Base-by-base conservation (phyloP, 1,284 basidiomycete genomes). In the Cryptococcus hybrid region DNA sequence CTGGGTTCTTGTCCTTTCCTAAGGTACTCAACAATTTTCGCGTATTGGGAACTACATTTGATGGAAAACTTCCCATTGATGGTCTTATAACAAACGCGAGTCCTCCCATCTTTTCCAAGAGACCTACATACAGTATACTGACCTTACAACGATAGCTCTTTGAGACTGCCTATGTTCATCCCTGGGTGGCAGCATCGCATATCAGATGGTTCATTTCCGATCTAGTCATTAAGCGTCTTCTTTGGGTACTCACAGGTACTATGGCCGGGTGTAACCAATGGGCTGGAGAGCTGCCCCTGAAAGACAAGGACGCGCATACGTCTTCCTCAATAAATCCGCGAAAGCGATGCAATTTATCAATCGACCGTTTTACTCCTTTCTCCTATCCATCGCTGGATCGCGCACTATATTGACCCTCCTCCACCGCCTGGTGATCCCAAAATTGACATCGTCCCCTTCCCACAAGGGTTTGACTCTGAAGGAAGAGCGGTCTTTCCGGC, bases 261-360 rank as follows among this genome's bases (percentile, higher is more conserved):
- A 80, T 81, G 66, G 83, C 84, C 5, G 85, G 85, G 7, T 86
- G 85, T 68, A 86, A 85, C 63, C 86, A 87, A 79, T 87, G 85
- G 84, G 84, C 83, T 15, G 84, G 85, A 11, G 84, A 85, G 63
- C 76, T 86, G 2, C 83, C 83, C 80, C 81, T 0, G 82, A 84
- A 42, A 75, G 83, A 40, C 79, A 86, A 18, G 86, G 86, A 0
- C 76, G 86, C 51, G 83, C 75, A 1, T 80, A 79, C 58, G 76
- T 77, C 40, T 79, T 80, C 58, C 65, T 80, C 30, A 80, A 80
- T 68, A 80, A 80, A 61, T 71, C 67, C 43, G 73, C 73, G 5
- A 75, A 73, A 51, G 85, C 84, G 1, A 84, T 85, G 83, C 81
- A 83, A 47, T 84, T 85, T 71, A 80, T 86, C 73, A 86, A 86